Conservation (phyloP, 1,284 basidiomycete species). For the Chalciporus sp. region DNA sequence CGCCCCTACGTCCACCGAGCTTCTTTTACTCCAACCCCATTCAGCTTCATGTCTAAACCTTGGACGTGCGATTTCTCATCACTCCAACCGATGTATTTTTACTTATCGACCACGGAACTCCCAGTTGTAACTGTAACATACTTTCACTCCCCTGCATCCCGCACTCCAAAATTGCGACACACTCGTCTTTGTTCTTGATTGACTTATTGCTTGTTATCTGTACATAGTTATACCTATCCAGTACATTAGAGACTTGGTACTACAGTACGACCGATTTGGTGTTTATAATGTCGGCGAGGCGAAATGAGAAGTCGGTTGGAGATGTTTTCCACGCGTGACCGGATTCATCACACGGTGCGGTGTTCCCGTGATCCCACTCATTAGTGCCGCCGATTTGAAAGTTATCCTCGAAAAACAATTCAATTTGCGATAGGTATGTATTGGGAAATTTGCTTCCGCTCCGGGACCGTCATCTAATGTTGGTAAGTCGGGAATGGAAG, state of each 20-base stretch:
- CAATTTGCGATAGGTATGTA: not conserved
- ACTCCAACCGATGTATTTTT: slow-evolving; percentile 33
- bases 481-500: slow-evolving; percentile 14
- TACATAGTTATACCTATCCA: slow-evolving; percentile 39
- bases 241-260: slow-evolving; percentile 18
- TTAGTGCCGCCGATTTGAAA: too few species aligned
- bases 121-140: slow-evolving; percentile 37
- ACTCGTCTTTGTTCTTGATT: slow-evolving; percentile 21
- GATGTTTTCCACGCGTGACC: slow-evolving; percentile 6
- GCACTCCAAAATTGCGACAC: slow-evolving; percentile 12
- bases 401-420: not conserved
- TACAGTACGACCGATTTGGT: slow-evolving; percentile 4
- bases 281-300: slow-evolving; percentile 4
- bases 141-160: not conserved
- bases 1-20: slow-evolving; percentile 10
- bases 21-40: slow-evolving; percentile 1
- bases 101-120: slow-evolving; percentile 20
- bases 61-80: slow-evolving; percentile 12
- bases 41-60: slow-evolving; percentile 8
- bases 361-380: slow-evolving; percentile 1
- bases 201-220: slow-evolving; percentile 20
- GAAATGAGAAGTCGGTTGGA: slow-evolving; percentile 13
- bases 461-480: not conserved
- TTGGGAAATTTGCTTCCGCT: slow-evolving; percentile 7
- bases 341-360: slow-evolving; percentile 5